Percentiles rank a stretch among this genome's conserved stretches.
phyloP scores from a whole-genome alignment of 208 protist species.

The Balamuthia mandrillaris region DNA sequence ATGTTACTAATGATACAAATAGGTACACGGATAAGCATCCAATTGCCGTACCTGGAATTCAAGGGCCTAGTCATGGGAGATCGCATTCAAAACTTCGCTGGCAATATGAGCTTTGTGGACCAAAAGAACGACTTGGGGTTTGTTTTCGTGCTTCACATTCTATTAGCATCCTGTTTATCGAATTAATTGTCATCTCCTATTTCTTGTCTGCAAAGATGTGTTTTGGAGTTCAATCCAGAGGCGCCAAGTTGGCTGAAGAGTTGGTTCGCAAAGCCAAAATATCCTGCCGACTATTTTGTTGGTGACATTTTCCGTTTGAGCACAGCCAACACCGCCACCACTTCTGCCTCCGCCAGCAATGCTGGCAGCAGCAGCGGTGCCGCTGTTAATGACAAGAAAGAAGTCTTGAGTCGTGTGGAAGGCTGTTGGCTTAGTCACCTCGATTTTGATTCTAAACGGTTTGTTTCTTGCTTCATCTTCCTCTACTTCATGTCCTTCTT shows the following conservation, averaged over 20 bases:
- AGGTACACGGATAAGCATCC: background rate
- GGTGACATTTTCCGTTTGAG: background rate
- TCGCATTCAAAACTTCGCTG: slow-evolving; percentile 9
- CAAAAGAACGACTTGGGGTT: slow-evolving; percentile 5
- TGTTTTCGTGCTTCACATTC: background rate
- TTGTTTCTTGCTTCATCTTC: background rate
- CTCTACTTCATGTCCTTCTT: background rate
- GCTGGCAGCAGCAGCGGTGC: no score
- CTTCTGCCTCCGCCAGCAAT: no score
- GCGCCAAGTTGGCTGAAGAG: background rate
- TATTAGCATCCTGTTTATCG: background rate
- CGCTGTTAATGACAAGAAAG: slow-evolving; percentile 2
- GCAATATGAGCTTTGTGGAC: background rate
- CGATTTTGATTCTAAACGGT: slow-evolving; percentile 15
- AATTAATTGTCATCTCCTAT: background rate
- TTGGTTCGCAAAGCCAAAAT: background rate
- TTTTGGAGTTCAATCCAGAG: background rate
- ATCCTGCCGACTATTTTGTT: background rate
- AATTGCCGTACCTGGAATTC: background rate
- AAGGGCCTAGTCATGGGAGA: slow-evolving; percentile 18
- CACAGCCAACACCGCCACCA: no score
- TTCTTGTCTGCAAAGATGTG: background rate
- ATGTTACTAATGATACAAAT: background rate
- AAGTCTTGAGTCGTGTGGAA: background rate
- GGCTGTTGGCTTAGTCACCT: slow-evolving; percentile 28